Evolutionary conservation across 192 early-diverging fungal genomes (phyloP).

Genomic region (Coemansia sp.): DNA sequence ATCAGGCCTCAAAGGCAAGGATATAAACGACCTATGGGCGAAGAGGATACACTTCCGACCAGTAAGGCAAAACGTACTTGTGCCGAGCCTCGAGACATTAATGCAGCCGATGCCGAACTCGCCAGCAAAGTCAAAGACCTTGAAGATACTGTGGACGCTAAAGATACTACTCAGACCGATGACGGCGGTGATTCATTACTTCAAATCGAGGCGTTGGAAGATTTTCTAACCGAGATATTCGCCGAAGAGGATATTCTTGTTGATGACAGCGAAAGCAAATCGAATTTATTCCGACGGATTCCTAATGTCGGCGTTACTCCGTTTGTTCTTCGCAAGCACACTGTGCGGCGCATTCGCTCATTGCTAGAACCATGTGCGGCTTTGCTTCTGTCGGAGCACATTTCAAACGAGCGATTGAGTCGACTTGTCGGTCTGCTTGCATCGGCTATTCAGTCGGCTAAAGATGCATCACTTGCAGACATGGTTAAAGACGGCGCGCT

Average conservation of each 20-base stretch:
- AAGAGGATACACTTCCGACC: neutral
- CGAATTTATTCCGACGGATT: constrained; percentile 14
- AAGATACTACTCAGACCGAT: neutral
- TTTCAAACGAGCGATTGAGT: constrained; percentile 19
- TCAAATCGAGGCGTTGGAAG: constrained; percentile 22
- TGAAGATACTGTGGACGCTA: neutral
- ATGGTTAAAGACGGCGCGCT: constrained; percentile 31
- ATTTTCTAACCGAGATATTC: constrained; percentile 29
- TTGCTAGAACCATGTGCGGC: constrained; percentile 23
- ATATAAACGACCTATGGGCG: neutral
- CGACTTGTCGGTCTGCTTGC: constrained; percentile 29
- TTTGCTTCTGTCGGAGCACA: constrained; percentile 13
- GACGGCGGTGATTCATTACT: neutral
- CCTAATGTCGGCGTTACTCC: neutral
- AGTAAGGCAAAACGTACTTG: constrained; percentile 1
- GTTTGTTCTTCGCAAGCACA: constrained; percentile 22
- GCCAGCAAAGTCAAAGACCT: neutral
- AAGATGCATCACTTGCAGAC: constrained; percentile 21
- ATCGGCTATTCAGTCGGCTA: constrained; percentile 29
- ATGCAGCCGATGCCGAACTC: neutral
- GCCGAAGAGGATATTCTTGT: constrained; percentile 32
- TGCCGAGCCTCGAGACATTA: neutral
- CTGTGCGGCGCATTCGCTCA: constrained; percentile 20
- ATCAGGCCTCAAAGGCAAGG: neutral
- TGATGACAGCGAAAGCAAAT: neutral